Evolutionary conservation across 1,139 yeast species (phyloP).

Genomic region (Yamadazyma sp.): DNA sequence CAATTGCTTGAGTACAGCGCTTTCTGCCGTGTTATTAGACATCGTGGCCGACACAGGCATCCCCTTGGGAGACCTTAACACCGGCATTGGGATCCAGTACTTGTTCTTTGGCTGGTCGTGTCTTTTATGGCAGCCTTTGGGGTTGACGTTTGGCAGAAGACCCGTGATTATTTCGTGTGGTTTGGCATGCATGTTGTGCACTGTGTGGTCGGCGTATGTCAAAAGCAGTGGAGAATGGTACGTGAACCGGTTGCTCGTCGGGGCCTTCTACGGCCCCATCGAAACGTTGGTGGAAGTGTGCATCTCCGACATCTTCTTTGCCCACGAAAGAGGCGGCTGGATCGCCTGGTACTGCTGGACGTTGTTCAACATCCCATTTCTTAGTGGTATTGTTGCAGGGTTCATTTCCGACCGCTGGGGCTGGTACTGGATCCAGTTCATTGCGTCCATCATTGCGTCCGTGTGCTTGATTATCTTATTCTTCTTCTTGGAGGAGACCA

Average conservation of each 20-base stretch:
- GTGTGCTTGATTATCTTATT: slow-evolving; percentile 16
- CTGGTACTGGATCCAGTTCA: slow-evolving; percentile 44
- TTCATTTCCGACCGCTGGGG: slow-evolving; percentile 46
- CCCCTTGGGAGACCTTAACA: slow-evolving; percentile 25
- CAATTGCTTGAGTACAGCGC: slow-evolving; percentile 12
- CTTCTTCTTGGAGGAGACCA: slow-evolving; percentile 48
- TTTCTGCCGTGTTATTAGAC: slow-evolving; percentile 12
- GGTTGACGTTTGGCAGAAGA: slow-evolving; percentile 45
- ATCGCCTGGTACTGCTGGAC: slow-evolving; percentile 42
- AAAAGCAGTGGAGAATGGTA: slow-evolving; percentile 41
- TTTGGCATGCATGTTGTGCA: slow-evolving; percentile 27
- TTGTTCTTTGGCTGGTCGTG: slow-evolving; percentile 30
- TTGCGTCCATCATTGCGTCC: slow-evolving; percentile 14
- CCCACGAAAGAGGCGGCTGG: slow-evolving; percentile 51
- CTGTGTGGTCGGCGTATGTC: slow-evolving; percentile 45
- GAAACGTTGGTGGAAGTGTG: slow-evolving; percentile 56
- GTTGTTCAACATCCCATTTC: slow-evolving; percentile 41
- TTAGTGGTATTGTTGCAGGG: slow-evolving; percentile 52
- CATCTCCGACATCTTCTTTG: slow-evolving; percentile 50
- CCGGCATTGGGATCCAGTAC: slow-evolving; percentile 32
- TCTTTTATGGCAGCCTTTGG: slow-evolving; percentile 16
- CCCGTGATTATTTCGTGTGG: slow-evolving; percentile 43
- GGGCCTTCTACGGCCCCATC: slow-evolving; percentile 53
- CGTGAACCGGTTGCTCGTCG: slow-evolving; percentile 42
- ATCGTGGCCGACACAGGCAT: slow-evolving; percentile 17